These are phyloP conservation scores for Viridothelium virens DNA, from an alignment of 495 filamentous ascomycete species.

Conservation along the genomic window DNA sequence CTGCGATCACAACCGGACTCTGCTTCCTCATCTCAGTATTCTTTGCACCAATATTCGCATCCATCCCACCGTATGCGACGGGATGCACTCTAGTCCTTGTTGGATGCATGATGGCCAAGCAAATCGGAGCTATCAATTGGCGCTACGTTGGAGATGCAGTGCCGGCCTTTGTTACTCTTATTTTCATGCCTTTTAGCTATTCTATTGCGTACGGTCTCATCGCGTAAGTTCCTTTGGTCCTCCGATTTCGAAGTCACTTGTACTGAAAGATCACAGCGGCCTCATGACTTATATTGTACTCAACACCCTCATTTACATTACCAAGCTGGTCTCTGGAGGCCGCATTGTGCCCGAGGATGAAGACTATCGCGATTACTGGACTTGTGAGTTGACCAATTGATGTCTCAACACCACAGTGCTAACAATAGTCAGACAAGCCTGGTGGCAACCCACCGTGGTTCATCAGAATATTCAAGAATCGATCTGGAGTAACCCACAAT, in stretches of 20 bases:
- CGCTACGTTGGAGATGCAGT: slow-evolving; percentile 67
- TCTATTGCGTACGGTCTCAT: slow-evolving; percentile 72
- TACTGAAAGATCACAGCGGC: slow-evolving; percentile 67
- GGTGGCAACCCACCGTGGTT: slow-evolving; percentile 9
- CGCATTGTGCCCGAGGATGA: slow-evolving; percentile 65
- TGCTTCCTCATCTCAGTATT: slow-evolving; percentile 82
- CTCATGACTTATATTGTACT: slow-evolving; percentile 65
- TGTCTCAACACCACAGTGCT: not conserved
- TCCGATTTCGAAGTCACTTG: slow-evolving; percentile 45
- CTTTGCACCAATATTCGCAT: slow-evolving; percentile 80
- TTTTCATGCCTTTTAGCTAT: slow-evolving; percentile 81
- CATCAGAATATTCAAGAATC: not conserved
- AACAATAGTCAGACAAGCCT: not conserved
- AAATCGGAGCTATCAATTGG: slow-evolving; percentile 77
- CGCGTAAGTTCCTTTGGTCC: slow-evolving; percentile 26
- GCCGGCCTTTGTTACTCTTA: slow-evolving; percentile 72
- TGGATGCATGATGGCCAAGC: slow-evolving; percentile 69
- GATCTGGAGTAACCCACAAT: not conserved
- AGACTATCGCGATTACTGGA: slow-evolving; percentile 65
- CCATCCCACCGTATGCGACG: slow-evolving; percentile 76
- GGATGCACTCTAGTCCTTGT: slow-evolving; percentile 75
- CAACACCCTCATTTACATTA: slow-evolving; percentile 56
- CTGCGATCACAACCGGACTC: slow-evolving; percentile 64
- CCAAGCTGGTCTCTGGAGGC: slow-evolving; percentile 56
- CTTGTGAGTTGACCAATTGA: slow-evolving; percentile 45